Percentiles rank a stretch among this genome's conserved stretches.
Evolutionary conservation across 768 basidiomycete species (phyloP).

Genomic region (Pleurotus ostreatus): DNA sequence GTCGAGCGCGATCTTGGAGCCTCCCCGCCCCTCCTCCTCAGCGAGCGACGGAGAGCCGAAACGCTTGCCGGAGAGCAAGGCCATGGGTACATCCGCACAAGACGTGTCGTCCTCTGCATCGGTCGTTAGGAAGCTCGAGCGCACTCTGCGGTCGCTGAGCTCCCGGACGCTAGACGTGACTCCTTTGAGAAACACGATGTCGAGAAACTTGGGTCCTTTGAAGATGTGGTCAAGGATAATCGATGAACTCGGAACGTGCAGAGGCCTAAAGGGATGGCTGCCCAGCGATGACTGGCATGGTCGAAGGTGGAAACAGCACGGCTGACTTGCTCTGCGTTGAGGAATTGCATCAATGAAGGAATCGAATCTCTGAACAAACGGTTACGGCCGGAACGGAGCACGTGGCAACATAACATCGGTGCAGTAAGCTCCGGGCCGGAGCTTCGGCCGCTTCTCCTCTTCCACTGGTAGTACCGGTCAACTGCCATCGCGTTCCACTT

Average conservation of each 20-base stretch:
- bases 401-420: too few species aligned
- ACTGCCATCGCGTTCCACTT: too few species aligned
- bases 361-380: too few species aligned
- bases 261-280: conserved; percentile 9
- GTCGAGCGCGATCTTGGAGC: conserved; percentile 23
- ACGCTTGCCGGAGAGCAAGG: conserved; percentile 29
- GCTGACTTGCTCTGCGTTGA: too few species aligned
- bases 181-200: conserved; percentile 38
- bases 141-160: conserved; percentile 29
- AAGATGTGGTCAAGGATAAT: conserved; percentile 30
- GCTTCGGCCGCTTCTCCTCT: too few species aligned
- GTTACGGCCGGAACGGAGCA: too few species aligned
- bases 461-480: too few species aligned
- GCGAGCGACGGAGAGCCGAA: conserved; percentile 20
- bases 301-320: too few species aligned
- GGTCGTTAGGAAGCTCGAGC: conserved; percentile 26
- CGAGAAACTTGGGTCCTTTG: conserved; percentile 23
- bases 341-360: too few species aligned
- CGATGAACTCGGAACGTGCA: conserved; percentile 29
- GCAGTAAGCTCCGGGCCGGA: too few species aligned
- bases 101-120: conserved; percentile 33
- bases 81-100: conserved; percentile 30
- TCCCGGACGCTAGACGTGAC: conserved; percentile 26
- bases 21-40: conserved; percentile 11
- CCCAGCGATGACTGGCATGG: too few species aligned